Evolutionary conservation across 768 basidiomycete genomes (phyloP), one percentile per base, ranked within the genome.

Genomic region (Tubosaeta sp.): DNA sequence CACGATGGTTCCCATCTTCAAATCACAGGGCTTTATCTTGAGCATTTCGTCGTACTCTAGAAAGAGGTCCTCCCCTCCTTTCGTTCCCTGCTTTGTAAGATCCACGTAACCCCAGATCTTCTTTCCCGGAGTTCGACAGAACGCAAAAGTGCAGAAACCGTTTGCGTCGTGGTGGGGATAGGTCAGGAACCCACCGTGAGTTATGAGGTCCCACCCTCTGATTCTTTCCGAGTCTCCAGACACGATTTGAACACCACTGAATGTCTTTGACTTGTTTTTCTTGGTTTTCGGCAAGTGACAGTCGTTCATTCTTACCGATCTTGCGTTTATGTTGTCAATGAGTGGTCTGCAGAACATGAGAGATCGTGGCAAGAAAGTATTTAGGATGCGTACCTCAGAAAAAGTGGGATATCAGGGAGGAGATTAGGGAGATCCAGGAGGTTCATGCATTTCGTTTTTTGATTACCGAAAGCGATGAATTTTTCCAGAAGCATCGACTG

Each of bases 181-280:
- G 2, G 44, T 56, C 0, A 53, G 5, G 14, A 53, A 53, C 1
- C 38, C 48, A 1, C 37, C 33, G n/a, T 56, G 51, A 0, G 43
- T 52, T 25, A 56, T 26, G 6, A 56, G 16, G 10, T 56, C 47
- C 55, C 51, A 56, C 0, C 55, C 55, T 2, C 16, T 17, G 8
- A 38, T 8, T 2, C 12, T 26, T 4, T 52, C 46, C 0, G 32
- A 5, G 6, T 48, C 46, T 1, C 41, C 41, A 0, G 27, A 11
- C 1, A 41, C 25, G 1, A 5, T 4, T 14, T 48, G 46, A 2
- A 48, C 26, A 1, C 46, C 51, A 2, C 2, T 2, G 6, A 16
- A 39, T 0, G 1, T 13, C 16, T 33, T 45, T 0, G 2, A 5
- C 5, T 8, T 4, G 10, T 51, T 51, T 2, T 22, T 14, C 17